These are phyloP conservation scores for Sporobolomyces roseus DNA, from an alignment of 768 basidiomycete species.

Conservation along the genomic window DNA sequence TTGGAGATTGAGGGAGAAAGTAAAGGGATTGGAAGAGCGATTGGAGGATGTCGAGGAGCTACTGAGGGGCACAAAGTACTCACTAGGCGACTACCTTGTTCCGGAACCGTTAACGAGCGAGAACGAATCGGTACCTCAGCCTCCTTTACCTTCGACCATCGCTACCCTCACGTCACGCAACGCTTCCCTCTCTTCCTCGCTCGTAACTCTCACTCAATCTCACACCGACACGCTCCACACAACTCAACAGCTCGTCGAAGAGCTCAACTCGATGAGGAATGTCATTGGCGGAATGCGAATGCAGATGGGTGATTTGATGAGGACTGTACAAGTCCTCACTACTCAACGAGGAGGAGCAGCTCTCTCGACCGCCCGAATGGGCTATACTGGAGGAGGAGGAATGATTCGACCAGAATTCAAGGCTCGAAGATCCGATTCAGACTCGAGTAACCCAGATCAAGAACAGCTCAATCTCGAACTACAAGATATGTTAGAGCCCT, in stretches of 20 bases:
- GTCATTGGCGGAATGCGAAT: conserved; percentile 16
- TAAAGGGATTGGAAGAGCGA: not conserved
- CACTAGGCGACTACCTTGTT: conserved; percentile 5
- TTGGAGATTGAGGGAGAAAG: not conserved
- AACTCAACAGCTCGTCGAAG: conserved; percentile 21
- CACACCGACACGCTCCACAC: conserved; percentile 9
- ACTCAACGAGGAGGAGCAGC: not conserved
- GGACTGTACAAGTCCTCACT: conserved; percentile 1
- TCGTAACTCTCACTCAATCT: conserved; percentile 8
- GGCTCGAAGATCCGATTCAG: conserved; percentile 7
- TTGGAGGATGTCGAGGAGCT: not conserved
- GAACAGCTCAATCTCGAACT: not conserved
- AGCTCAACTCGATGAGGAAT: conserved; percentile 6
- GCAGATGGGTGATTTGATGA: conserved; percentile 10
- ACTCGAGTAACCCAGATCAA: not conserved
- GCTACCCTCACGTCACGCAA: not conserved
- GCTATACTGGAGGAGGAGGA: not conserved
- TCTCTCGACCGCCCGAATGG: no score
- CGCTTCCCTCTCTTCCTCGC: not conserved
- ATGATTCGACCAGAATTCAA: not conserved
- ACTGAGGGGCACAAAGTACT: not conserved
- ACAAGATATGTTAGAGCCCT: not conserved
- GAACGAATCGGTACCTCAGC: not conserved
- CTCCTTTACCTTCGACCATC: not conserved
- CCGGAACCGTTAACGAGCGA: not conserved